These are phyloP conservation scores for Phytophthora uliginosa DNA, from an alignment of 352 stramenopile species.

Conservation along the genomic window DNA sequence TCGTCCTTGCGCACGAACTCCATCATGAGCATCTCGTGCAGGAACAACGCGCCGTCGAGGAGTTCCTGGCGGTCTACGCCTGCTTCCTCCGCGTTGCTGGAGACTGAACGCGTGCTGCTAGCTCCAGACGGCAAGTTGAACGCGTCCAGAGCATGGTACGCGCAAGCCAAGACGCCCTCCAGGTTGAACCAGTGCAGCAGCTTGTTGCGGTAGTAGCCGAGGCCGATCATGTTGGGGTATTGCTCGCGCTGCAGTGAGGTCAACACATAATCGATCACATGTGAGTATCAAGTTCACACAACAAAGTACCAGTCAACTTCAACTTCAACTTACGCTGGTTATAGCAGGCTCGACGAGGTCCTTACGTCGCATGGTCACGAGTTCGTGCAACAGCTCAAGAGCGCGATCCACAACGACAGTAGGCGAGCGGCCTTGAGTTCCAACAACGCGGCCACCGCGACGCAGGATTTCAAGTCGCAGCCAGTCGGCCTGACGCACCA, in stretches of 20 bases:
- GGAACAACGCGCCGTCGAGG: constrained; percentile 70
- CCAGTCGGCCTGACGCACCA: constrained; percentile 83
- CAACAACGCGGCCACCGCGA: constrained; percentile 75
- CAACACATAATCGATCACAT: constrained; percentile 6
- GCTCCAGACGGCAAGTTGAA: constrained; percentile 41
- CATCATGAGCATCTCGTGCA: constrained; percentile 83
- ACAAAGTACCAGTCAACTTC: background rate
- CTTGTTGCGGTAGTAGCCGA: constrained; percentile 92
- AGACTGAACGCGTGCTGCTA: constrained; percentile 14
- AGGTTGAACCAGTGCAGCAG: constrained; percentile 89
- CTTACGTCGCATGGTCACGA: constrained; percentile 78
- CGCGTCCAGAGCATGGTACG: constrained; percentile 72
- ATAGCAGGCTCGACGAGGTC: constrained; percentile 86
- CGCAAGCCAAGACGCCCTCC: constrained; percentile 82
- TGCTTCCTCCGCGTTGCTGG: constrained; percentile 23
- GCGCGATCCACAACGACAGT: constrained; percentile 76
- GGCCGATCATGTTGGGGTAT: constrained; percentile 89
- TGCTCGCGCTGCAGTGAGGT: constrained; percentile 64
- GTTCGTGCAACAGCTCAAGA: constrained; percentile 72
- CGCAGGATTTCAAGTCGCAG: constrained; percentile 75
- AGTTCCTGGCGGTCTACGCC: constrained; percentile 63
- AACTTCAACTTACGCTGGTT: constrained; percentile 54
- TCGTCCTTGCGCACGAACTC: constrained; percentile 86
- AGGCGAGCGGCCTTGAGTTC: constrained; percentile 75
- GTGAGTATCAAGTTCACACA: background rate